Evolutionary conservation across 164 flowering plant species (phyloP).

Genomic region (Houttuynia cordata): DNA sequence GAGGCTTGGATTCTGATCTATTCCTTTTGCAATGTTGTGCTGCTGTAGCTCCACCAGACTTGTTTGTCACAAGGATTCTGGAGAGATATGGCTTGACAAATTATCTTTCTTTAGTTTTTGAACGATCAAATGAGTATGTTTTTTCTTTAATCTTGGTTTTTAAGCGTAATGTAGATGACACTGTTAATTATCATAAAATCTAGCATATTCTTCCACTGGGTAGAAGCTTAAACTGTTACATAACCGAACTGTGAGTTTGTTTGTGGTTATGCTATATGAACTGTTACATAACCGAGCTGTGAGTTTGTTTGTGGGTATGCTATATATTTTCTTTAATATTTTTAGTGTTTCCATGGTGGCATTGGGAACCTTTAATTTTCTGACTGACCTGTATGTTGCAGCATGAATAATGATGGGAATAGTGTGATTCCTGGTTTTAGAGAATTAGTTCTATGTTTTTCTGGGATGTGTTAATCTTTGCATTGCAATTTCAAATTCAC

Average conservation of each 20-base stretch:
- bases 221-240: not conserved
- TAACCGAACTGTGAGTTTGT: not conserved
- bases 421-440: too few relatives aligned
- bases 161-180: too few relatives aligned
- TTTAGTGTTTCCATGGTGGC: too few relatives aligned
- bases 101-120: constrained; percentile 52
- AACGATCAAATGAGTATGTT: constrained; percentile 63
- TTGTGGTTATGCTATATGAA: too few relatives aligned
- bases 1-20: constrained; percentile 75
- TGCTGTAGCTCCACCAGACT: constrained; percentile 87
- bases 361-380: too few relatives aligned
- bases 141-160: not conserved
- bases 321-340: too few relatives aligned
- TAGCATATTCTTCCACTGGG: not conserved
- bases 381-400: too few relatives aligned
- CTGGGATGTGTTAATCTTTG: too few relatives aligned
- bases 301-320: too few relatives aligned
- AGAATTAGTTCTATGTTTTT: too few relatives aligned
- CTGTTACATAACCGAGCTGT: not conserved
- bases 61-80: constrained; percentile 49
- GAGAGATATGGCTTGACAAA: constrained; percentile 71
- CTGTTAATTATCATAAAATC: not conserved
- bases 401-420: too few relatives aligned
- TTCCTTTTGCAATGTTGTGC: constrained; percentile 96
- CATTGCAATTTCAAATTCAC: too few relatives aligned